Evolutionary conservation across 108 stramenopile species (phyloP).

Genomic region (Cyclotella sp.): DNA sequence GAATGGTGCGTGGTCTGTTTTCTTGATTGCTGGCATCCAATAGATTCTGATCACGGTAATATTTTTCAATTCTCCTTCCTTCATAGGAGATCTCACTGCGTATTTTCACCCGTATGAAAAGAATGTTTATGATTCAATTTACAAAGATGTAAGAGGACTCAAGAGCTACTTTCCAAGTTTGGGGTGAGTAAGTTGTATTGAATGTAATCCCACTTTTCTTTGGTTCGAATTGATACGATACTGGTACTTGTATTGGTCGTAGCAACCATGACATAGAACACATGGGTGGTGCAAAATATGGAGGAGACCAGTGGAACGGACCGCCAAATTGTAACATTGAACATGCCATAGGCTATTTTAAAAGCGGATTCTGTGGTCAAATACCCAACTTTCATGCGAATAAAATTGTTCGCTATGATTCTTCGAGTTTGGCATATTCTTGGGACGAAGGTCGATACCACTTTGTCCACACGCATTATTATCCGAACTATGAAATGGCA

Average conservation of each 20-base stretch:
- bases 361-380: constrained; percentile 44
- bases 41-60: neutral
- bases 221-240: neutral
- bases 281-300: constrained; percentile 48
- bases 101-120: constrained; percentile 59
- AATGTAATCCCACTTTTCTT: neutral
- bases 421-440: constrained; percentile 50
- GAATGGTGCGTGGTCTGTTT: constrained; percentile 39
- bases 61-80: neutral
- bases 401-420: constrained; percentile 46
- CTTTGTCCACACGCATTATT: constrained; percentile 55
- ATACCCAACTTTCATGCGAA: constrained; percentile 47
- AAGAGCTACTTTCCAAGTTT: constrained; percentile 49
- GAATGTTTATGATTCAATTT: constrained; percentile 49
- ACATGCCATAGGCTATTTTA: constrained; percentile 48
- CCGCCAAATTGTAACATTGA: constrained; percentile 50
- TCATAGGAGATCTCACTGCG: constrained; percentile 50
- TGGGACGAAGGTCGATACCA: constrained; percentile 59
- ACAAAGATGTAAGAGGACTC: constrained; percentile 45
- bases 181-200: neutral
- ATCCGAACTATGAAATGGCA: constrained; percentile 56
- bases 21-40: neutral
- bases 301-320: constrained; percentile 55
- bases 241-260: neutral
- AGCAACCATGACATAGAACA: constrained; percentile 60